phyloP scores from a whole-genome alignment of 176 grass and related monocot species.

The Avena eriantha region DNA sequence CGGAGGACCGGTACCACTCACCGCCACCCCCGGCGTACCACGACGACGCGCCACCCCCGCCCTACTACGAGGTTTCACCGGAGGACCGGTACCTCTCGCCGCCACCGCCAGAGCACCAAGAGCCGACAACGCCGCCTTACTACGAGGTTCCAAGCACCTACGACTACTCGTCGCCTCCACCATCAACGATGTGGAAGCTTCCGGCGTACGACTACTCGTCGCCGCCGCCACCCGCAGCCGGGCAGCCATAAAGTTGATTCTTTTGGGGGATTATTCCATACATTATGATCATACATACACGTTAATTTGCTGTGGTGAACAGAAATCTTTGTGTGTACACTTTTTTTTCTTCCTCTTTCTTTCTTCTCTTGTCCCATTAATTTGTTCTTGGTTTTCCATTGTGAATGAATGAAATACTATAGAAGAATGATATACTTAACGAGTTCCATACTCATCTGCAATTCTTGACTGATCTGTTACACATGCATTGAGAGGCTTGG shows the following conservation, averaged over 20 bases:
- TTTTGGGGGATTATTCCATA: constrained; percentile 32
- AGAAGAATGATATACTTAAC: not conserved
- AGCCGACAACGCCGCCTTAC: not conserved
- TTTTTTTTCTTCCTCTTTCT: not conserved
- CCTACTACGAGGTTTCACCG: constrained; percentile 37
- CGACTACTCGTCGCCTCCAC: constrained; percentile 57
- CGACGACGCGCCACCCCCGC: not conserved
- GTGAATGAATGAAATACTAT: constrained; percentile 26
- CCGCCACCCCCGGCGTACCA: constrained; percentile 36
- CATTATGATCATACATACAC: constrained; percentile 27
- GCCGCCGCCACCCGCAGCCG: constrained; percentile 55
- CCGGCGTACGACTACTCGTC: constrained; percentile 63
- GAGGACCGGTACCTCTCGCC: constrained; percentile 45
- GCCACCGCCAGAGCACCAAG: constrained; percentile 8
- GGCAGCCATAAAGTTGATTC: constrained; percentile 51
- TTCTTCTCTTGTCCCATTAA: constrained; percentile 11
- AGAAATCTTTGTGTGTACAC: constrained; percentile 20
- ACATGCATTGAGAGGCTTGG: not conserved
- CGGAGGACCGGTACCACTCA: constrained; percentile 42
- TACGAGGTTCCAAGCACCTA: not conserved
- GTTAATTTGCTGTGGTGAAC: constrained; percentile 43
- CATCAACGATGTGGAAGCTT: constrained; percentile 31
- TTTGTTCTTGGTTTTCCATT: constrained; percentile 20
- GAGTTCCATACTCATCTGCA: not conserved
- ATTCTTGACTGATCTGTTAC: not conserved